phyloP scores from a whole-genome alignment of 1,139 yeast species.

The Geotrichum candidum region DNA sequence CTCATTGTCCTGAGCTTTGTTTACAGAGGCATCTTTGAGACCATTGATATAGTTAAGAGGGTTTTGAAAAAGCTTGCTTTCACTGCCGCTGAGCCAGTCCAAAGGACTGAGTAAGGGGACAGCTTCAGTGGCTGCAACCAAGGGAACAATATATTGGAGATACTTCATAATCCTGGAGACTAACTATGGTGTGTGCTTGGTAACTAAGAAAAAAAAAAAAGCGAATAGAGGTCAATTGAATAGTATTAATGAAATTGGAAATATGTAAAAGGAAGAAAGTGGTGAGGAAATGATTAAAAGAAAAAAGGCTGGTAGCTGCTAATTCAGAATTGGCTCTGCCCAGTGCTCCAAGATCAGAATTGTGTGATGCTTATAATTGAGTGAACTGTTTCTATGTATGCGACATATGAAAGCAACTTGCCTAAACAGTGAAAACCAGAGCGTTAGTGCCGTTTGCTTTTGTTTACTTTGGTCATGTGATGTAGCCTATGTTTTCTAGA shows the following conservation, averaged over 20 bases:
- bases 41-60: background rate
- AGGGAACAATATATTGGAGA: background rate
- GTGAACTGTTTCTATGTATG: too few species aligned
- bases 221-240: background rate
- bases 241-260: background rate
- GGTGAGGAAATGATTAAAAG: background rate
- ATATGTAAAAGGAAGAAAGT: background rate
- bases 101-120: background rate
- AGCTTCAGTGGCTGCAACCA: background rate
- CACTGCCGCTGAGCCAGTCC: background rate
- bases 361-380: too few species aligned
- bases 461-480: too few species aligned
- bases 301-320: too few species aligned
- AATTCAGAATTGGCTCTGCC: too few species aligned
- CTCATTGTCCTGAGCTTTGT: background rate
- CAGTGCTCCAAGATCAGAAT: too few species aligned
- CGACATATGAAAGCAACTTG: too few species aligned
- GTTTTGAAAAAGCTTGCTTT: background rate
- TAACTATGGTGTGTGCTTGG: background rate
- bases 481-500: too few species aligned
- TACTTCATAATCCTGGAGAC: background rate
- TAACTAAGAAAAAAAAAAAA: background rate
- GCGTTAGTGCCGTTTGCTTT: too few species aligned
- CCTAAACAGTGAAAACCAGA: too few species aligned
- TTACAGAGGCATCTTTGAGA: background rate